Base-by-base conservation (phyloP, 345 rosid species). In the Pistacia integerrima region DNA sequence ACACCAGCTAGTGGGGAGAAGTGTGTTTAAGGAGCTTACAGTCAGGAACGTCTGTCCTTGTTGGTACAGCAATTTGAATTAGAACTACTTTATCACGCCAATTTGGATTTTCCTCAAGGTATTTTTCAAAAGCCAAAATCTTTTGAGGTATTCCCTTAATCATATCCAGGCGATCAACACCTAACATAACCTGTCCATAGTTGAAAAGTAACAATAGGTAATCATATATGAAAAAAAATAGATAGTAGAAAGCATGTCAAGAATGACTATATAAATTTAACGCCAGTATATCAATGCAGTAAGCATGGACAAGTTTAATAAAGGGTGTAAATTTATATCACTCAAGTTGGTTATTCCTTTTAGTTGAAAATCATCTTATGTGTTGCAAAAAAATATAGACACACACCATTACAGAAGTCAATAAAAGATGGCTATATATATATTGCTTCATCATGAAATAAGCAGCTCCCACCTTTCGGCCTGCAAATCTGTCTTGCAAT, bases 131-230 rank as follows among this genome's bases (percentile, higher is more conserved):
- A 38, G 91, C 91, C 87, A 88, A 74, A 81, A 88, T 86, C 82
- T 88, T 88, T 69, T 88, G 91, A 41, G 91, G 89, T 74, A 88
- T 86, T 70, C 91, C 91, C 79, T 88, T 88, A 61, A 88, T 88
- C 91, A 86, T 88, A 77, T 88, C 91, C 76, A 88, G 89, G 56
- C 91, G 86, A 78, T 88, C 91, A 81, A 88, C 91, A 61, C 91
- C 91, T 72, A 88, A 75, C 89, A 88, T 88, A 71, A 88, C 85
- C 91, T 88, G 80, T 60, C 71, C 76, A 85, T 62, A 10, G 28
- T 60, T 51, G 28, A 79, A 75, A 64, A n/a, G 56, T 56, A 79
- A 68, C 51, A 68, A 70, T 56, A 36, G 72, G 70, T 68, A 66
- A 74, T 56, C 51, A 70, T 73, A 64, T 30, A 28, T 7, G 67